Evolutionary conservation across 805 yeast genomes (phyloP).

Genomic region (Lachancea thermotolerans): DNA sequence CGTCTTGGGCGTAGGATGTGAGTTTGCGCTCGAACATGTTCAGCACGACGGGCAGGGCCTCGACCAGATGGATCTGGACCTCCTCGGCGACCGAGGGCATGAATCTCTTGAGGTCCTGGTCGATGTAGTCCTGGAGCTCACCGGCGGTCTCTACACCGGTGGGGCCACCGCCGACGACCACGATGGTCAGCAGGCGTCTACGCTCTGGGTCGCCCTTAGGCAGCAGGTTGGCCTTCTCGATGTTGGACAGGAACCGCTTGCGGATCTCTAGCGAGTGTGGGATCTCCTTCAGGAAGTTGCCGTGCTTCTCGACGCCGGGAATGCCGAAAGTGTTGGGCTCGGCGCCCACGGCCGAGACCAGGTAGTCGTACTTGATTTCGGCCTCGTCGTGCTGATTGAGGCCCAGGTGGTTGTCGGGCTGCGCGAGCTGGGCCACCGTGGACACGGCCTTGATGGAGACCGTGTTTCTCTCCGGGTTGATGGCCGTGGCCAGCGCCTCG

Average conservation of each 20-base stretch:
- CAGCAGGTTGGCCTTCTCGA: constrained; percentile 82
- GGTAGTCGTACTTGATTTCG: constrained; percentile 64
- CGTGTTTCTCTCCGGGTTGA: constrained; percentile 68
- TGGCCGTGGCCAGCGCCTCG: constrained; percentile 84
- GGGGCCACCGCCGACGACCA: constrained; percentile 97
- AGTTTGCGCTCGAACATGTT: constrained; percentile 41
- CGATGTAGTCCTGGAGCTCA: constrained; percentile 89
- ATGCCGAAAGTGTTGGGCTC: constrained; percentile 90
- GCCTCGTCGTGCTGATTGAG: constrained; percentile 36
- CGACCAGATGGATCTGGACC: constrained; percentile 78
- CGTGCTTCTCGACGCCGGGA: constrained; percentile 82
- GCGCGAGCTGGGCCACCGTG: constrained; percentile 25
- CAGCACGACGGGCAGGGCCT: constrained; percentile 85
- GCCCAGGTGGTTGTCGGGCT: constrained; percentile 31
- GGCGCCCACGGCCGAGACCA: constrained; percentile 89
- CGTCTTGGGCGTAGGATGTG: constrained; percentile 39
- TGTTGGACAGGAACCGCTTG: constrained; percentile 71
- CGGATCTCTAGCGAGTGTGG: constrained; percentile 80
- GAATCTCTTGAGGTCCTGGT: constrained; percentile 81
- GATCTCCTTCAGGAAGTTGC: constrained; percentile 82
- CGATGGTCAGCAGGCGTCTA: constrained; percentile 75
- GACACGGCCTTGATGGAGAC: constrained; percentile 50
- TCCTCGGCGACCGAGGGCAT: constrained; percentile 83
- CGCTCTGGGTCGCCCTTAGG: constrained; percentile 76
- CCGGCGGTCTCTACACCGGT: constrained; percentile 98